These are phyloP conservation scores for Phytophthora ohioensis DNA, from an alignment of 352 stramenopile species.

Conservation along the genomic window DNA sequence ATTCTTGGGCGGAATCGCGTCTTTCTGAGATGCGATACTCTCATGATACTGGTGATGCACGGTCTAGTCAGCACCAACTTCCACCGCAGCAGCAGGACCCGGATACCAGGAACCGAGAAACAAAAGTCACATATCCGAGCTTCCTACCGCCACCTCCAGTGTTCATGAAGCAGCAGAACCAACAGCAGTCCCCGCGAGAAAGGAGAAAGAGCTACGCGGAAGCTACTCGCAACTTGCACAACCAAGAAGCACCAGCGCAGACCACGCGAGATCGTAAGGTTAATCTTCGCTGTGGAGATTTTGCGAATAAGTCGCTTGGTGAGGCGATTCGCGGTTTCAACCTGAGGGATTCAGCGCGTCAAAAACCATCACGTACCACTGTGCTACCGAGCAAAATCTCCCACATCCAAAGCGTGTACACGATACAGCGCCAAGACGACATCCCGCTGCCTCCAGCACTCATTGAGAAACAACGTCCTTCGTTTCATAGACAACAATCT, in stretches of 20 bases:
- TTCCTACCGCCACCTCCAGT: slow-evolving; percentile 9
- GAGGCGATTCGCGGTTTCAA: slow-evolving; percentile 67
- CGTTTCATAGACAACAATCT: slow-evolving; percentile 18
- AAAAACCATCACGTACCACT: neutral
- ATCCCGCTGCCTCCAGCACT: slow-evolving; percentile 16
- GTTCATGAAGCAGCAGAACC: neutral
- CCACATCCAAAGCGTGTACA: slow-evolving; percentile 25
- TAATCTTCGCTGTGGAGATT: slow-evolving; percentile 61
- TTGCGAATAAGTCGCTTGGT: slow-evolving; percentile 68
- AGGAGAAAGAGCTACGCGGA: neutral
- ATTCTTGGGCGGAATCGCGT: slow-evolving; percentile 17
- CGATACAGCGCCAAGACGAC: slow-evolving; percentile 22
- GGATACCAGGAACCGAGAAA: slow-evolving; percentile 27
- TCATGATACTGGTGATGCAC: slow-evolving; percentile 9
- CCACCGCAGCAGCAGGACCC: slow-evolving; percentile 69
- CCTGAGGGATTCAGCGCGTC: slow-evolving; percentile 41
- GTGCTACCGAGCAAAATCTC: slow-evolving; percentile 19
- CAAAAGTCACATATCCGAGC: neutral
- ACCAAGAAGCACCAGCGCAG: slow-evolving; percentile 2
- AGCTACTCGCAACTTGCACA: neutral
- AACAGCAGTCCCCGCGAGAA: neutral
- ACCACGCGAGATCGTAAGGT: slow-evolving; percentile 20
- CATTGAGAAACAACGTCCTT: slow-evolving; percentile 18
- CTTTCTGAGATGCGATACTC: slow-evolving; percentile 8
- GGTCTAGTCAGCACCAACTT: slow-evolving; percentile 41